phyloP scores from a whole-genome alignment of 306 rosid genomes.

The Phaseolus lunatus region DNA sequence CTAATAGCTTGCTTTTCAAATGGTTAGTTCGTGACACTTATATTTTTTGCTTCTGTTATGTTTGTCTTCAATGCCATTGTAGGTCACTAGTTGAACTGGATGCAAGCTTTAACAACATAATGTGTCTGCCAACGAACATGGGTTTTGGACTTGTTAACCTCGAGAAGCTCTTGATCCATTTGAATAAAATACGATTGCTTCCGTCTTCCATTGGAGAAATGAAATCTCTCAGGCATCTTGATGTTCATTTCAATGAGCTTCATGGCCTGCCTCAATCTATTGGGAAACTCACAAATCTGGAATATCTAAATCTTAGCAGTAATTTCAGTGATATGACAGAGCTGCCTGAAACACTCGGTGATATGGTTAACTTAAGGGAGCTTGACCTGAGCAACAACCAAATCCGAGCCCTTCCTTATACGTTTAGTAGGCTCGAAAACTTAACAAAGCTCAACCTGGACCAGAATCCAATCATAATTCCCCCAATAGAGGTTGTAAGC shows the following conservation, averaged over 20 bases:
- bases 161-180: slow-evolving; percentile 55
- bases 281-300: slow-evolving; percentile 59
- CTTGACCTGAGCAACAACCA: slow-evolving; percentile 66
- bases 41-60: slow-evolving; percentile 26
- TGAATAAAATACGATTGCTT: slow-evolving; percentile 58
- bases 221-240: slow-evolving; percentile 61
- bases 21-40: not conserved
- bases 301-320: slow-evolving; percentile 59
- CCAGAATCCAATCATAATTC: slow-evolving; percentile 56
- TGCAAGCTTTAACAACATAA: slow-evolving; percentile 60
- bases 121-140: slow-evolving; percentile 58
- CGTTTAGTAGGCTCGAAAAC: slow-evolving; percentile 56
- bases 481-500: slow-evolving; percentile 54
- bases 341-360: slow-evolving; percentile 60
- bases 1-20: not conserved
- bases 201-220: slow-evolving; percentile 63
- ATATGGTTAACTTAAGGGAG: slow-evolving; percentile 56
- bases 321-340: slow-evolving; percentile 59
- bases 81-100: slow-evolving; percentile 61
- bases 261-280: slow-evolving; percentile 57
- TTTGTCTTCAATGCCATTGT: slow-evolving; percentile 20
- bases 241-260: slow-evolving; percentile 68
- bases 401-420: slow-evolving; percentile 56
- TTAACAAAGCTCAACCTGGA: slow-evolving; percentile 58
- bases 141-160: slow-evolving; percentile 56